These are phyloP conservation scores for Fusarium zealandicum DNA, from an alignment of 2,329 filamentous ascomycete species.

Conservation along the genomic window DNA sequence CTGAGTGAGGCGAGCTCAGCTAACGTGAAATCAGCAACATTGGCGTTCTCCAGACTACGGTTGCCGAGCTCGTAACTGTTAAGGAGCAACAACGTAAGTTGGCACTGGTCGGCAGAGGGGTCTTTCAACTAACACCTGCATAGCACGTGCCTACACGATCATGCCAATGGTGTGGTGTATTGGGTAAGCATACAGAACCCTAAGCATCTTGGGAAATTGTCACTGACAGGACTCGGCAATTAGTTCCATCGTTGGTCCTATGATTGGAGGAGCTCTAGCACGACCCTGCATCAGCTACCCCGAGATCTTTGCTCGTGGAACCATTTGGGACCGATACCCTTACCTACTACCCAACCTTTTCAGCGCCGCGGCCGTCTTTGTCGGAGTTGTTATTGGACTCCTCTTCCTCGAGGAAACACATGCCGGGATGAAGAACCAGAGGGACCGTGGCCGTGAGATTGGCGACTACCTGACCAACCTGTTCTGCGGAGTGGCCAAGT, in stretches of 20 bases:
- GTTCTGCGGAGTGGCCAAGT: conserved; percentile 45
- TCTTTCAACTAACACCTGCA: conserved; percentile 37
- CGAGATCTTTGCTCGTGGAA: conserved; percentile 71
- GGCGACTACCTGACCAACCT: conserved; percentile 72
- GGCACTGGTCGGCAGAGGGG: not conserved
- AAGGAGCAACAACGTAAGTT: conserved; percentile 89
- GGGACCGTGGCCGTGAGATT: conserved; percentile 78
- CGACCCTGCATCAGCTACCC: conserved; percentile 87
- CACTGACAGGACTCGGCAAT: conserved; percentile 41
- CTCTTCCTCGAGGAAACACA: conserved; percentile 96
- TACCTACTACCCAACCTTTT: conserved; percentile 94
- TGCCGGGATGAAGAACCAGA: conserved; percentile 75
- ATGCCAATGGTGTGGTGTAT: conserved; percentile 99
- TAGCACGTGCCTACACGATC: conserved; percentile 91
- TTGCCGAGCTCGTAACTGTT: conserved; percentile 89
- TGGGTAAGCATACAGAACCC: conserved; percentile 62
- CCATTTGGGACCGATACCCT: conserved; percentile 85
- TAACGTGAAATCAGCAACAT: conserved; percentile 71
- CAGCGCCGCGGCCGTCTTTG: conserved; percentile 77
- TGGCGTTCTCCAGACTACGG: conserved; percentile 92
- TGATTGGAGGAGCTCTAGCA: conserved; percentile 88
- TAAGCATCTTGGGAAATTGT: not conserved
- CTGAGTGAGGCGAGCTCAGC: conserved; percentile 8
- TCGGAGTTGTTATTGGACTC: conserved; percentile 79
- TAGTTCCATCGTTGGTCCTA: conserved; percentile 89